phyloP scores from a whole-genome alignment of 768 basidiomycete species.

The Leccinellum rugosiceps region DNA sequence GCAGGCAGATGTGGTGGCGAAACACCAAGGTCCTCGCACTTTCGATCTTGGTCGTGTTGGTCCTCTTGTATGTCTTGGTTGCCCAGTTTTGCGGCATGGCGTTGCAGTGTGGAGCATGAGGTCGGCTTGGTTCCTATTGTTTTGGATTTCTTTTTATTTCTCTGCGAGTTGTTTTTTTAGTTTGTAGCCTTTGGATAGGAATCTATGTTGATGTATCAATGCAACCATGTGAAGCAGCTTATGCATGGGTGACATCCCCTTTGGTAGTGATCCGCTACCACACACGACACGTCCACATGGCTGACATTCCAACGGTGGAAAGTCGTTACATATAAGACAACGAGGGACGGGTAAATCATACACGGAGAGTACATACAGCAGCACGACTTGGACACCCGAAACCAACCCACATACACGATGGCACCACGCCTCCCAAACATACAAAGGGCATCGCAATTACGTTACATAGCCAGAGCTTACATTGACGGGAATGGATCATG shows the following conservation, averaged over 20 bases:
- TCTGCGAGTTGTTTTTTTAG: background rate
- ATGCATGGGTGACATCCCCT: background rate
- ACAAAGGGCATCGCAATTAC: constrained; percentile 24
- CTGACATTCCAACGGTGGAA: background rate
- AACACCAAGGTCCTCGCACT: constrained; percentile 69
- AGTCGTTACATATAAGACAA: constrained; percentile 16
- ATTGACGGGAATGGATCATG: constrained; percentile 9
- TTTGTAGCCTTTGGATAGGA: constrained; percentile 8
- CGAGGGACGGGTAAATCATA: constrained; percentile 9
- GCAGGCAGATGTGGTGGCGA: constrained; percentile 90
- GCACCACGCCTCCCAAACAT: constrained; percentile 1
- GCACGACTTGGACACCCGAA: background rate
- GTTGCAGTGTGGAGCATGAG: constrained; percentile 53
- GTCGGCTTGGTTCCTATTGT: background rate
- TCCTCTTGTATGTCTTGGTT: constrained; percentile 76
- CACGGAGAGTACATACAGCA: constrained; percentile 12
- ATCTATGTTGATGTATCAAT: constrained; percentile 10
- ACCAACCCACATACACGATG: background rate
- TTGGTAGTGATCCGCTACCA: too few species aligned
- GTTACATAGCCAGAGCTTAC: constrained; percentile 16
- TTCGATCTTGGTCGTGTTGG: constrained; percentile 63
- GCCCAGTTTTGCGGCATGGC: constrained; percentile 90
- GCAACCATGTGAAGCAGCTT: background rate
- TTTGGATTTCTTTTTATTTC: background rate
- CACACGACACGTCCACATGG: too few species aligned